These are phyloP conservation scores for Auricularia auricula-judae DNA, from an alignment of 768 basidiomycete genomes.

Conservation along the genomic window DNA sequence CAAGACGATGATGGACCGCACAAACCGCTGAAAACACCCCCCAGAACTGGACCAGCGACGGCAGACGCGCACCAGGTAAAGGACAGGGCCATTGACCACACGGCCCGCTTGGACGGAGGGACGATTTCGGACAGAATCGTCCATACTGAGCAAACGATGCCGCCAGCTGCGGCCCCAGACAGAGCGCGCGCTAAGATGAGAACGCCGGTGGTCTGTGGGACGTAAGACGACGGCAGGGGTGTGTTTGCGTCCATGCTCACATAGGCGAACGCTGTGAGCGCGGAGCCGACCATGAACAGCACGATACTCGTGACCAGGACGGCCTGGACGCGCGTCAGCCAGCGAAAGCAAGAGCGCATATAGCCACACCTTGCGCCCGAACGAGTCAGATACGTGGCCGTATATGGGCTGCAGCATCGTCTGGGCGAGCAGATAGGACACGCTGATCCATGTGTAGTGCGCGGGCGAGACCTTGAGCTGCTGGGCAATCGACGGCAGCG, in stretches of 20 bases:
- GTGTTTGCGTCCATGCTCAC: slow-evolving; percentile 24
- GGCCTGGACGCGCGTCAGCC: slow-evolving; percentile 27
- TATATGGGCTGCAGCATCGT: slow-evolving; percentile 80
- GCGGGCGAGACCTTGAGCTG: slow-evolving; percentile 55
- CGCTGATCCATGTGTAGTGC: slow-evolving; percentile 80
- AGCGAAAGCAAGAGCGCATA: background rate
- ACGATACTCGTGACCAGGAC: slow-evolving; percentile 64
- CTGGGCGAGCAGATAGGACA: slow-evolving; percentile 77
- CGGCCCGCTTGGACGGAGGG: slow-evolving; percentile 64
- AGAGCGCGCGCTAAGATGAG: slow-evolving; percentile 54
- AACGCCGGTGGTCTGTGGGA: slow-evolving; percentile 33
- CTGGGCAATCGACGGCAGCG: slow-evolving; percentile 67
- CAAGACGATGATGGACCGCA: slow-evolving; percentile 7
- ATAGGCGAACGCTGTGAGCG: slow-evolving; percentile 65
- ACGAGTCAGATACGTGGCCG: slow-evolving; percentile 66
- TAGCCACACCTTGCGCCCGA: slow-evolving; percentile 58
- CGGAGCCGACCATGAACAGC: slow-evolving; percentile 68
- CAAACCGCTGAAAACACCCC: slow-evolving; percentile 71
- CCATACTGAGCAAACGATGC: slow-evolving; percentile 80
- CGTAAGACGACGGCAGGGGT: background rate
- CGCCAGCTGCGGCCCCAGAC: slow-evolving; percentile 78
- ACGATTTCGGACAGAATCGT: slow-evolving; percentile 80
- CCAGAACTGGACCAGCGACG: slow-evolving; percentile 71
- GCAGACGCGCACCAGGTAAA: slow-evolving; percentile 78
- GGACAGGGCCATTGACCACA: slow-evolving; percentile 17